phyloP scores from a whole-genome alignment of 2,329 filamentous ascomycete genomes.

The Phoma sp. region DNA sequence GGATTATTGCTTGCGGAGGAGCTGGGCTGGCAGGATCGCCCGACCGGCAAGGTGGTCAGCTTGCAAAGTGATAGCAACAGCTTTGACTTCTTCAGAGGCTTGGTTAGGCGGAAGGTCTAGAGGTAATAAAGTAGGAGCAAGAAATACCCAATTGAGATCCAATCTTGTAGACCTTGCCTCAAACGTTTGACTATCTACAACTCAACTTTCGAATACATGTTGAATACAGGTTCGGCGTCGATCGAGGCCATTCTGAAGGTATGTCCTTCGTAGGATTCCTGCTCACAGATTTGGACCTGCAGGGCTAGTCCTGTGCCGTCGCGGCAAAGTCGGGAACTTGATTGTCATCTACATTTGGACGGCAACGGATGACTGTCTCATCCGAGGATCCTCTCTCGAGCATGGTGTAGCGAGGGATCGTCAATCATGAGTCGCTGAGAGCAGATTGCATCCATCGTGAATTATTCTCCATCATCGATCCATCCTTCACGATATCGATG shows the following conservation, averaged over 20 bases:
- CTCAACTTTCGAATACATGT: no score
- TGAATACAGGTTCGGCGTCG: no score
- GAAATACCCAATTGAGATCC: no score
- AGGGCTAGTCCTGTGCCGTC: no score
- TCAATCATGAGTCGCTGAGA: not conserved
- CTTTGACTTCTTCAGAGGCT: slow-evolving; percentile 94
- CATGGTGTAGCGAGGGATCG: not conserved
- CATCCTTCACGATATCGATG: not conserved
- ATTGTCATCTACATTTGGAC: no score
- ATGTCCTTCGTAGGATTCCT: no score
- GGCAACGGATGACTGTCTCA: not conserved
- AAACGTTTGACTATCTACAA: no score
- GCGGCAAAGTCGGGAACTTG: no score
- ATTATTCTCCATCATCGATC: not conserved
- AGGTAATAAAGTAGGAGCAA: not conserved
- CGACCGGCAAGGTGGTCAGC: slow-evolving; percentile 79
- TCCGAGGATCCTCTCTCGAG: not conserved
- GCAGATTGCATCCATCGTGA: not conserved
- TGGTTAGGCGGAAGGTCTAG: slow-evolving; percentile 82
- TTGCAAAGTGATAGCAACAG: slow-evolving; percentile 97
- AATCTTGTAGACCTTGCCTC: no score
- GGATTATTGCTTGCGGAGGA: slow-evolving; percentile 87
- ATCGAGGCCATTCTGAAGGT: no score
- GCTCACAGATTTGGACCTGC: no score
- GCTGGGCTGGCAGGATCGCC: slow-evolving; percentile 72